Percentiles rank a stretch among this genome's conserved stretches.
Evolutionary conservation across 768 basidiomycete species (phyloP).

Genomic region (Leucocoprinus birnbaumii): DNA sequence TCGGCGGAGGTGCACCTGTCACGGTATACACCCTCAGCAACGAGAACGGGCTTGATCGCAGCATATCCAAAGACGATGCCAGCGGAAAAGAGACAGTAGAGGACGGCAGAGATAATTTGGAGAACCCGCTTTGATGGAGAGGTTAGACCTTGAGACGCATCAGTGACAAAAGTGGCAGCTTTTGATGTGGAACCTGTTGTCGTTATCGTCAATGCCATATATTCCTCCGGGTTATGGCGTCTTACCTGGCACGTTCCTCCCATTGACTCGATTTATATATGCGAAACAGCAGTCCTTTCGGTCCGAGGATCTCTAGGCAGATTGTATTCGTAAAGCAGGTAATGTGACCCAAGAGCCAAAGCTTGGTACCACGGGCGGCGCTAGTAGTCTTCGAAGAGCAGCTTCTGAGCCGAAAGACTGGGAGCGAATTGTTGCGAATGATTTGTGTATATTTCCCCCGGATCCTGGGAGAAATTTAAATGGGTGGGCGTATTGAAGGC

Average conservation of each 20-base stretch:
- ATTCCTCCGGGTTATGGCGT: too few relatives aligned
- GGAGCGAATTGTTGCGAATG: not conserved
- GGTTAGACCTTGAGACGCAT: not conserved
- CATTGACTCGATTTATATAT: too few relatives aligned
- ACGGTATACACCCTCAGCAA: slow-evolving; percentile 1
- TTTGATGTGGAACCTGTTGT: not conserved
- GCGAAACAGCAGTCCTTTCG: too few relatives aligned
- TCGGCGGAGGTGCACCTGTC: slow-evolving; percentile 3
- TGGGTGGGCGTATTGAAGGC: too few relatives aligned
- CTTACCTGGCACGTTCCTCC: too few relatives aligned
- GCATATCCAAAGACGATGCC: slow-evolving; percentile 9
- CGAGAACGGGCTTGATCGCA: slow-evolving; percentile 4
- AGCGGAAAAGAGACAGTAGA: not conserved
- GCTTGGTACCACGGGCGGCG: too few relatives aligned
- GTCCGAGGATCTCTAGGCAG: not conserved
- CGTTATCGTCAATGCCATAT: too few relatives aligned
- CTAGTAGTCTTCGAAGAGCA: too few relatives aligned
- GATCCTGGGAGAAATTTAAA: not conserved
- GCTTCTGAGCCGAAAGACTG: too few relatives aligned
- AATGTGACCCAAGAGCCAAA: not conserved
- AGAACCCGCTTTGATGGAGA: not conserved
- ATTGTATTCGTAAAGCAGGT: not conserved
- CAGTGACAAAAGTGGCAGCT: not conserved
- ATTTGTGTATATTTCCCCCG: not conserved
- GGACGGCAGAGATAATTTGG: not conserved